Conservation (phyloP, 176 grass and related monocot genomes). For the Otatea glauca region DNA sequence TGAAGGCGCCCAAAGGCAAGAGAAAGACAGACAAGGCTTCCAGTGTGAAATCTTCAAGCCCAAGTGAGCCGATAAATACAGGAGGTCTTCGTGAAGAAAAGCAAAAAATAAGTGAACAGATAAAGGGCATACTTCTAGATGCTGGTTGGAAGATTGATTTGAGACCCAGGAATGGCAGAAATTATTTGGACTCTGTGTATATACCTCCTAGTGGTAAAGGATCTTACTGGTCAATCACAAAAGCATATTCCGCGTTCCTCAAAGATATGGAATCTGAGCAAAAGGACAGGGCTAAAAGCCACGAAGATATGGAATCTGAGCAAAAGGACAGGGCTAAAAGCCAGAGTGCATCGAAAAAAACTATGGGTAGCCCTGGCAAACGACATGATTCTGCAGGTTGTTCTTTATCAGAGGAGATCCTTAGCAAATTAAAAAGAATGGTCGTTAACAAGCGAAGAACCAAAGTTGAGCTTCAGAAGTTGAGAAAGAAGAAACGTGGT, state of each 20-base stretch:
- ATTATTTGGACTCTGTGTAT: slow-evolving; percentile 90
- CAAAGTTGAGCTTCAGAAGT: slow-evolving; percentile 48
- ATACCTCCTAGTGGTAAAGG: slow-evolving; percentile 82
- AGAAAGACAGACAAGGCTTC: neutral
- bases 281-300: slow-evolving; percentile 33
- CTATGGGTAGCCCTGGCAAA: slow-evolving; percentile 45
- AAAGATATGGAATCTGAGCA: slow-evolving; percentile 42
- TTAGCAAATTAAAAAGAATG: slow-evolving; percentile 70
- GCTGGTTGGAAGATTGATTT: slow-evolving; percentile 91
- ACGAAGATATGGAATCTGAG: too few species aligned
- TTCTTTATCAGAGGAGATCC: slow-evolving; percentile 66
- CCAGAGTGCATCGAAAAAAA: slow-evolving; percentile 41
- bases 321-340: too few species aligned
- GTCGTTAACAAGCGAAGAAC: slow-evolving; percentile 64
- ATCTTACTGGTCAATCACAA: slow-evolving; percentile 96
- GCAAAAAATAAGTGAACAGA: slow-evolving; percentile 77
- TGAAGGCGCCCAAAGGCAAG: slow-evolving; percentile 26
- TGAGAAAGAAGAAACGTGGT: slow-evolving; percentile 47
- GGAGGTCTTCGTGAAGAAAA: slow-evolving; percentile 38
- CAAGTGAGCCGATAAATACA: slow-evolving; percentile 37
- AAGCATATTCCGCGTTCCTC: slow-evolving; percentile 68
- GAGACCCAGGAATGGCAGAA: slow-evolving; percentile 79
- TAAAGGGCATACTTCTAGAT: slow-evolving; percentile 77
- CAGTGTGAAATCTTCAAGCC: slow-evolving; percentile 13
- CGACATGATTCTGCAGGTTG: neutral